Evolutionary conservation across 768 basidiomycete genomes (phyloP).

Genomic region (Termitomyces sp.): DNA sequence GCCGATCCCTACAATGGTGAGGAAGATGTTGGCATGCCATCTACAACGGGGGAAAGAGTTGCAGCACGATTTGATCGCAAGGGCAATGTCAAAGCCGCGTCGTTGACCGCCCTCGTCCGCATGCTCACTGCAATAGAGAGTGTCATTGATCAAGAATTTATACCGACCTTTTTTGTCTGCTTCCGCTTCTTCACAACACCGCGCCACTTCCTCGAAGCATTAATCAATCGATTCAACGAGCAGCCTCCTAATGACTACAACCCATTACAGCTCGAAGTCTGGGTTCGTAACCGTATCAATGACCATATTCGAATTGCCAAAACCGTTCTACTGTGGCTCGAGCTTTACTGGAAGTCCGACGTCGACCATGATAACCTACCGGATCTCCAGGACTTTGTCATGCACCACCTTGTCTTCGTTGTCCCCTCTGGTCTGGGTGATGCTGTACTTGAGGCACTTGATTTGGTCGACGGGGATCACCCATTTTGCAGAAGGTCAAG

Average conservation of each 20-base stretch:
- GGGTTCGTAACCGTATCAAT: slow-evolving; percentile 40
- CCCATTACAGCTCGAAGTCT: slow-evolving; percentile 31
- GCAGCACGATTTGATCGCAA: slow-evolving; percentile 23
- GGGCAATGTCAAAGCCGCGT: slow-evolving; percentile 28
- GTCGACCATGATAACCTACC: slow-evolving; percentile 42
- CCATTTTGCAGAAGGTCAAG: slow-evolving; percentile 12
- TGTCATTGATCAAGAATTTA: slow-evolving; percentile 39
- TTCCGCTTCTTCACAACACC: slow-evolving; percentile 69
- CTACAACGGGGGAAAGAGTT: slow-evolving; percentile 20
- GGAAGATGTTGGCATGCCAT: slow-evolving; percentile 24
- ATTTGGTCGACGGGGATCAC: slow-evolving; percentile 17
- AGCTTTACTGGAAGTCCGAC: slow-evolving; percentile 60
- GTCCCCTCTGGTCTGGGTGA: slow-evolving; percentile 27
- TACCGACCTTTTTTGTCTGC: slow-evolving; percentile 60
- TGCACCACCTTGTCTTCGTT: slow-evolving; percentile 22
- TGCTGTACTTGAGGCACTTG: slow-evolving; percentile 27
- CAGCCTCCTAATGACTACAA: slow-evolving; percentile 23
- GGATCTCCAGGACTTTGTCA: slow-evolving; percentile 22
- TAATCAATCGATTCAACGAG: slow-evolving; percentile 49
- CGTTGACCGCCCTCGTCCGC: slow-evolving; percentile 40
- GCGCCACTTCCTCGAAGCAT: slow-evolving; percentile 33
- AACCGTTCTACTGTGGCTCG: slow-evolving; percentile 68
- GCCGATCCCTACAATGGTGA: slow-evolving; percentile 24
- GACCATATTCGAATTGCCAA: slow-evolving; percentile 60
- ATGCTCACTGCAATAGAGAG: slow-evolving; percentile 42